Conservation (phyloP, 306 rosid genomes). For the Vigna mungo region DNA sequence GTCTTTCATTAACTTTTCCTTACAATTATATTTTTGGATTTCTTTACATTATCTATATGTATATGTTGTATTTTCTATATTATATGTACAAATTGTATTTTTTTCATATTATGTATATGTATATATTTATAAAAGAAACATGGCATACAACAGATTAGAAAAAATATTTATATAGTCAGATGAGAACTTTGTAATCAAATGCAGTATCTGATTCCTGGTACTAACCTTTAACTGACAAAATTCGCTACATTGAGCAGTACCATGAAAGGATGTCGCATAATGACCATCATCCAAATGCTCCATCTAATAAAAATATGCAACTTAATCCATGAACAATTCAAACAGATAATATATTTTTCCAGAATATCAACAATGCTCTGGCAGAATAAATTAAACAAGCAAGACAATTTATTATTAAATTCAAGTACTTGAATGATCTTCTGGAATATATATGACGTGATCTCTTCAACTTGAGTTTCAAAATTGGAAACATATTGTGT, state of each 20-base stretch:
- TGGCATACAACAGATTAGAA: constrained; percentile 9
- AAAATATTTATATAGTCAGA: constrained; percentile 6
- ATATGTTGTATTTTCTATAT: too few relatives aligned
- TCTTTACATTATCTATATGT: too few relatives aligned
- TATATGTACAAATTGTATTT: too few relatives aligned
- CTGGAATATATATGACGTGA: constrained; percentile 63
- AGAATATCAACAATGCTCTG: constrained; percentile 19
- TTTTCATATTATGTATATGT: too few relatives aligned
- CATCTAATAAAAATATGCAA: constrained; percentile 59
- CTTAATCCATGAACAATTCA: constrained; percentile 40
- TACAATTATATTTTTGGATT: too few relatives aligned
- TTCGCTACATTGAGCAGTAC: constrained; percentile 49
- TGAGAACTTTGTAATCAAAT: constrained; percentile 27
- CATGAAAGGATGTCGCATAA: constrained; percentile 41
- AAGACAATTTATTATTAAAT: constrained; percentile 39
- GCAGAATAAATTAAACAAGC: constrained; percentile 42
- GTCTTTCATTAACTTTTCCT: too few relatives aligned
- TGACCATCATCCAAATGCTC: constrained; percentile 50
- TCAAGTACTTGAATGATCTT: constrained; percentile 74
- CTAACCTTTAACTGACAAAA: constrained; percentile 83
- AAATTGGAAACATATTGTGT: constrained; percentile 71
- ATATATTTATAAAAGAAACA: neutral
- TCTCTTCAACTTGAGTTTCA: constrained; percentile 67
- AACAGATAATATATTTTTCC: constrained; percentile 23
- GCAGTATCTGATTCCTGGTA: constrained; percentile 29